Percentiles rank a stretch among this genome's conserved stretches.
phyloP scores from a whole-genome alignment of 352 stramenopile genomes.

The Pythium sukuiense region DNA sequence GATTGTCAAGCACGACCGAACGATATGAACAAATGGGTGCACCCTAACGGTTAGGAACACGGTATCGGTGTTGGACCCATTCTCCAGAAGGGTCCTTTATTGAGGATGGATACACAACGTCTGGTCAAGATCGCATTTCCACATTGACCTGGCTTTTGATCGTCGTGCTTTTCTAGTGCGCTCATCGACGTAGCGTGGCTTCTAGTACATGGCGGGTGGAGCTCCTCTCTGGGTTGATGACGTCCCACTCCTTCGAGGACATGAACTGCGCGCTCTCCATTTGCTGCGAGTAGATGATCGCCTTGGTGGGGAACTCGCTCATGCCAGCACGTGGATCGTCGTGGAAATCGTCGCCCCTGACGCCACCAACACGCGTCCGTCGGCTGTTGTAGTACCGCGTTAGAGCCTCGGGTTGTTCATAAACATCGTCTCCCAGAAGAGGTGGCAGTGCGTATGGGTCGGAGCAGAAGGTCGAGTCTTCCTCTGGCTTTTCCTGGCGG shows the following conservation, averaged over 20 bases:
- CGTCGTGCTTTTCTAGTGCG: neutral
- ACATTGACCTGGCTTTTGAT: too few species aligned
- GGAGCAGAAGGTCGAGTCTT: conserved; percentile 35
- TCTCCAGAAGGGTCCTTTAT: neutral
- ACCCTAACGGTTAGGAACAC: neutral
- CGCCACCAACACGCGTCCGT: conserved; percentile 12
- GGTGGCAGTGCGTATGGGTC: conserved; percentile 69
- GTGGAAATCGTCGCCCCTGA: conserved; percentile 21
- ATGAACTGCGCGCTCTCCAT: conserved; percentile 47
- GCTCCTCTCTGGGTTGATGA: conserved; percentile 62
- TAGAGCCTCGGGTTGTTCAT: conserved; percentile 29
- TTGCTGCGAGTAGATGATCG: conserved; percentile 61
- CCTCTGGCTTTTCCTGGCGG: neutral
- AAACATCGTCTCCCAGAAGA: conserved; percentile 51
- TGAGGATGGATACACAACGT: neutral
- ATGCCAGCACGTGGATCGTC: conserved; percentile 18
- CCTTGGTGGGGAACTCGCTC: conserved; percentile 48
- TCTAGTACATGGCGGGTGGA: conserved; percentile 54
- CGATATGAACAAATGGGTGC: neutral
- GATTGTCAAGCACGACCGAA: neutral
- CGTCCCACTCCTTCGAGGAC: conserved; percentile 65
- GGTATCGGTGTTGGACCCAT: neutral
- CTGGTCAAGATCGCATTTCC: too few species aligned
- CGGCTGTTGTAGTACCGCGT: conserved; percentile 8
- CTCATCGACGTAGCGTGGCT: conserved; percentile 21